Evolutionary conservation across 805 yeast species (phyloP).

Genomic region (Wickerhamomyces mucosus): DNA sequence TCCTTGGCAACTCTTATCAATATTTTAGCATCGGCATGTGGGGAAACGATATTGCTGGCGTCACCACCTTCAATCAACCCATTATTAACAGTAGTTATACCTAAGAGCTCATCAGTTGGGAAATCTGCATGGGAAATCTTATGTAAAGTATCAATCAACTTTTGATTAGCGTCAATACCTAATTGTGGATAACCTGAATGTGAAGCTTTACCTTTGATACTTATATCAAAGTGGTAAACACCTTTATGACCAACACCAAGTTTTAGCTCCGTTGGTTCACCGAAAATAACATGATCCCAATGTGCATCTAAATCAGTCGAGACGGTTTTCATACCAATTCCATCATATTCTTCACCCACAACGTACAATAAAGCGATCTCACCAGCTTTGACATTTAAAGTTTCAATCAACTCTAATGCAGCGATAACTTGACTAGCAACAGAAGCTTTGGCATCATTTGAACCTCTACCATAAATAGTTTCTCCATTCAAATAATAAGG

Average conservation of each 20-base stretch:
- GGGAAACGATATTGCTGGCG: constrained; percentile 60
- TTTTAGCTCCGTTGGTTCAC: constrained; percentile 67
- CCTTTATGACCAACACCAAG: constrained; percentile 69
- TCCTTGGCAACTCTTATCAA: constrained; percentile 47
- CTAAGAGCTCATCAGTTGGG: constrained; percentile 45
- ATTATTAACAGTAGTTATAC: constrained; percentile 52
- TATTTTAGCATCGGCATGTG: constrained; percentile 38
- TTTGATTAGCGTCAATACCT: constrained; percentile 54
- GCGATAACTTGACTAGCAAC: constrained; percentile 56
- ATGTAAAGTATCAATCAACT: constrained; percentile 40
- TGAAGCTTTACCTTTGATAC: constrained; percentile 45
- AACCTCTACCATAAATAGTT: constrained; percentile 54
- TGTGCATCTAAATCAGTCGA: constrained; percentile 23
- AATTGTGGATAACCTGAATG: constrained; percentile 67
- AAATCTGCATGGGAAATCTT: constrained; percentile 32
- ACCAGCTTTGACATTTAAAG: constrained; percentile 34
- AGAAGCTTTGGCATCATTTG: constrained; percentile 64
- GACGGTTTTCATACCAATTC: constrained; percentile 50
- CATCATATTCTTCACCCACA: constrained; percentile 65
- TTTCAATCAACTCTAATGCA: constrained; percentile 33
- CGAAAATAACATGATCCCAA: constrained; percentile 59
- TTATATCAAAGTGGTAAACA: constrained; percentile 29
- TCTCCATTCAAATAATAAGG: constrained; percentile 38
- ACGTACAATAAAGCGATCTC: constrained; percentile 53
- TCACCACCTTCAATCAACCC: constrained; percentile 53